Evolutionary conservation across 2,329 filamentous ascomycete species (phyloP), one percentile per base, ranked within the genome.

Genomic region (Claviceps maximensis): DNA sequence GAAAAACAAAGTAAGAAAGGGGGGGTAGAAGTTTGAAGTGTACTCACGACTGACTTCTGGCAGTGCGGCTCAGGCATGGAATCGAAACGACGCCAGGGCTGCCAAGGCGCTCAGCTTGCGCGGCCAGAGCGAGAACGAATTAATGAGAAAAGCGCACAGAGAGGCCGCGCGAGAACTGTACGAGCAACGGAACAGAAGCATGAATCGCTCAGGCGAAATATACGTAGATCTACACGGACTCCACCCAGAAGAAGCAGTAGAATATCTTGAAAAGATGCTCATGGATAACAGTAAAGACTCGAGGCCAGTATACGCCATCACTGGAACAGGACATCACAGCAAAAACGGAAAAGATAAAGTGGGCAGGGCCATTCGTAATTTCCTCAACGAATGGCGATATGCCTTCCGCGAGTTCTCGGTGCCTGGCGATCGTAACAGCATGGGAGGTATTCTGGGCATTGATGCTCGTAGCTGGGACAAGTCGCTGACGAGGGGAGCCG

Each of bases 331-430:
- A 3, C 90, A 97, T 64, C 93, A 98, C 70, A 95, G 88, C 67
- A 97, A 97, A 74, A 96, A 96, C 65, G 91, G 93, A 62, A 97
- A 97, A 68, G 93, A 98, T 70, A 98, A 98, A 71, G 88, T 98
- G 38, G 91, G 91, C 64, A 95, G 95, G 71, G 89, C 90, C 1
- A 84, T 97, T 57, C 84, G 93, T 52, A 82, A 80, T 59, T 97
- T 94, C 71, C 74, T 98, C 53, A 94, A 91, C 64, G 91, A 97
- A 66, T 95, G 90, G 89, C 82, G 88, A 57, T 98, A 96, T 65
- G 86, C 88, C 0, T 98, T 91, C 70, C 85, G 91, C 52, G 93
- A 98, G 69, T 98, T 98, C 69, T 93, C 87, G 40, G 90, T 96
- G 10, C 89, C 90, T 2, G 91, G 91, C n/a, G 93, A 97, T 68